Conservation (phyloP, 2,329 filamentous ascomycete genomes). For the Colletotrichum chrysophilum region DNA sequence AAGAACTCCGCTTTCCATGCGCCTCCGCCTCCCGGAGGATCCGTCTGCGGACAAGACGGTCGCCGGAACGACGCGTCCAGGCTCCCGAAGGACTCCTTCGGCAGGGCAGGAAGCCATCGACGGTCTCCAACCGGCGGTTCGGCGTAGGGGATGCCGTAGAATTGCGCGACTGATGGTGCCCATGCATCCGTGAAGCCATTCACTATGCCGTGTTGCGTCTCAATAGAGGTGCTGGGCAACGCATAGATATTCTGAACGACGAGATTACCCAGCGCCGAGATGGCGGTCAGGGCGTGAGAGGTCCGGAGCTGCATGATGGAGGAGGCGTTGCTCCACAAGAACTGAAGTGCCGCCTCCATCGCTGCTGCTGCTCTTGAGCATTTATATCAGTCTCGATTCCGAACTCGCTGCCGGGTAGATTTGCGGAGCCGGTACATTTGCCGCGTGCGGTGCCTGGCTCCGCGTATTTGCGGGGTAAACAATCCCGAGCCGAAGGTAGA, state of each 20-base stretch:
- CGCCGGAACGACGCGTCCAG: background rate
- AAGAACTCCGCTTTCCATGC: background rate
- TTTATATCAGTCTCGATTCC: background rate
- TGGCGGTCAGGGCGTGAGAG: background rate
- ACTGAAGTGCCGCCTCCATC: background rate
- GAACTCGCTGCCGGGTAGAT: background rate
- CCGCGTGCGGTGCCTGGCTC: background rate
- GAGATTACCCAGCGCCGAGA: background rate
- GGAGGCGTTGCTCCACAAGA: background rate
- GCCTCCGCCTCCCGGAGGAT: background rate
- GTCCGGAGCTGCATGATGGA: background rate
- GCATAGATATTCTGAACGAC: background rate
- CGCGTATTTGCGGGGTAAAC: background rate
- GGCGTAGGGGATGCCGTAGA: slow-evolving; percentile 38
- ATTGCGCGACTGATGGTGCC: slow-evolving; percentile 27
- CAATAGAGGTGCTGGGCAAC: background rate
- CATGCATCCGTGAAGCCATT: background rate
- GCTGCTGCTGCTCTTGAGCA: background rate
- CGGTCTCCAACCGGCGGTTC: slow-evolving; percentile 28
- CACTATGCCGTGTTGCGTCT: background rate
- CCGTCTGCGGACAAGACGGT: background rate
- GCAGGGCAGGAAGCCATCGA: slow-evolving; percentile 24
- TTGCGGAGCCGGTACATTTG: background rate
- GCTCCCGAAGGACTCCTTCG: slow-evolving; percentile 23
- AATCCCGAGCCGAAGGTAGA: background rate